A percentile compares a stretch with the other conserved stretches of the same genome.
These are phyloP conservation scores for Ustilago hordei DNA, from an alignment of 1,284 basidiomycete species.

Conservation along the genomic window DNA sequence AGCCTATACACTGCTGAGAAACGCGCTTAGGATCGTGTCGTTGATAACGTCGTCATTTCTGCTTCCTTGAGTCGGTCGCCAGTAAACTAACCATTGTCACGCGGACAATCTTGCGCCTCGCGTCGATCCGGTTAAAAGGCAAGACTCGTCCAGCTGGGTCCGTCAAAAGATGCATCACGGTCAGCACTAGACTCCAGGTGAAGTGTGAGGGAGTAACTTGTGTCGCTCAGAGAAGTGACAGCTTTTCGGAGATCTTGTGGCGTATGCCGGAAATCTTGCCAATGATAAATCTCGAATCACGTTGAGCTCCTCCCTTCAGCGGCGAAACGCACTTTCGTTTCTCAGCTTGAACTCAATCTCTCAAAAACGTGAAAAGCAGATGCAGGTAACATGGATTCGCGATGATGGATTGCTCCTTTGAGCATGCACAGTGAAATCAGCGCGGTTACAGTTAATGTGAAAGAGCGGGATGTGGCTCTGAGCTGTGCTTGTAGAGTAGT, in stretches of 20 bases:
- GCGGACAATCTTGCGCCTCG: neutral
- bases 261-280: neutral
- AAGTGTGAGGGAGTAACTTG: neutral
- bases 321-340: neutral
- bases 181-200: neutral
- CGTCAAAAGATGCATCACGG: neutral
- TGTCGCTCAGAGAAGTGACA: neutral
- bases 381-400: neutral
- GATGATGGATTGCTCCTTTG: neutral
- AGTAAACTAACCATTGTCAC: neutral
- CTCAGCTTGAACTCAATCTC: neutral
- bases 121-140: too few relatives aligned
- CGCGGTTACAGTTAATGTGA: neutral
- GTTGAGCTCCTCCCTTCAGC: too few relatives aligned
- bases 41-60: constrained; percentile 6
- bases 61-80: neutral
- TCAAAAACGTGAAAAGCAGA: neutral
- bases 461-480: too few relatives aligned
- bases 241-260: neutral
- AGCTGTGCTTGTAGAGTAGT: too few relatives aligned
- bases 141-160: too few relatives aligned
- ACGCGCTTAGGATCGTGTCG: neutral
- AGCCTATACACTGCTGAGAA: neutral
- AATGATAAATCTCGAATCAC: neutral
- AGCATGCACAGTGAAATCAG: neutral